Conservation (phyloP, 768 basidiomycete genomes). For the Amanita exitialis region DNA sequence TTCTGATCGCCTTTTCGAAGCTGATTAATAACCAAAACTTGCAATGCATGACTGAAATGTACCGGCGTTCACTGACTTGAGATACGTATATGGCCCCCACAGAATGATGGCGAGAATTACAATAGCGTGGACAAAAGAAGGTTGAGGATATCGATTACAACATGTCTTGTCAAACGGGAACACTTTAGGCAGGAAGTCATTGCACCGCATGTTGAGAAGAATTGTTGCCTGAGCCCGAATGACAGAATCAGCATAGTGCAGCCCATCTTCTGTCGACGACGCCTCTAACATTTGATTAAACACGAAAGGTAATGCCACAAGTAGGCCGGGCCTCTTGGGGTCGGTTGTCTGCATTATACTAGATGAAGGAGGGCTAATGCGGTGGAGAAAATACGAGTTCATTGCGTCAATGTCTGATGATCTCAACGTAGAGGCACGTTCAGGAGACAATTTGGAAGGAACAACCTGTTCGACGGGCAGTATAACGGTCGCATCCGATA, state of each 20-base stretch:
- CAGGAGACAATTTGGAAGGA: constrained; percentile 50
- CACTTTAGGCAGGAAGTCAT: constrained; percentile 50
- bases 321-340: constrained; percentile 12
- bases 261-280: constrained; percentile 71
- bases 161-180: constrained; percentile 71
- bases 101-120: constrained; percentile 36
- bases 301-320: constrained; percentile 58
- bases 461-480: constrained; percentile 71
- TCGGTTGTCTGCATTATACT: constrained; percentile 18
- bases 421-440: constrained; percentile 60
- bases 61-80: constrained; percentile 16
- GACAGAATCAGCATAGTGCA: constrained; percentile 65
- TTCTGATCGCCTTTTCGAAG: background rate
- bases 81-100: constrained; percentile 41
- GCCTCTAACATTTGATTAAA: constrained; percentile 76
- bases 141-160: constrained; percentile 68
- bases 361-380: constrained; percentile 33
- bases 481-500: constrained; percentile 68
- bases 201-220: constrained; percentile 74
- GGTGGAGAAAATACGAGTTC: constrained; percentile 78
- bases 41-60: background rate
- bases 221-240: constrained; percentile 66
- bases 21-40: background rate
- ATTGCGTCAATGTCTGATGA: constrained; percentile 80
- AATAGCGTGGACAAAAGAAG: constrained; percentile 44